Evolutionary conservation across 148 eudicot genomes (phyloP).

Genomic region (Persicaria maculosa): DNA sequence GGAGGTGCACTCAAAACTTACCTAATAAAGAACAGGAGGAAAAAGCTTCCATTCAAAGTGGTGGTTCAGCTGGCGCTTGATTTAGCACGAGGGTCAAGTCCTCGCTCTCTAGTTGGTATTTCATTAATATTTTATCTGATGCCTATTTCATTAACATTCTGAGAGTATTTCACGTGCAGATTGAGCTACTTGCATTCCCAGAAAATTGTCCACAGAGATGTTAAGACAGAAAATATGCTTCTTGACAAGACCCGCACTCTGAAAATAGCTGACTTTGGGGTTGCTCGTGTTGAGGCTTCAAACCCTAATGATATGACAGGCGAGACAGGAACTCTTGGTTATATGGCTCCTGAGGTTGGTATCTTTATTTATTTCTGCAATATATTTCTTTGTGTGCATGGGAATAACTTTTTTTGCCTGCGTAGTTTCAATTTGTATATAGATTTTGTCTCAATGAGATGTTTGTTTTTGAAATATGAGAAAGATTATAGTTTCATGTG

Average conservation of each 20-base stretch:
- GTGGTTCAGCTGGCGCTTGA: constrained; percentile 79
- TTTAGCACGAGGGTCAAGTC: constrained; percentile 73
- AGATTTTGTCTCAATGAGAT: no score
- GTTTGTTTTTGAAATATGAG: no score
- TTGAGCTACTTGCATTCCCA: constrained; percentile 71
- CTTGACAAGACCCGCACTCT: constrained; percentile 68
- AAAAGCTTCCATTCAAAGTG: constrained; percentile 76
- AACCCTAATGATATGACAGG: constrained; percentile 94
- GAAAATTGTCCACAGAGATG: constrained; percentile 91
- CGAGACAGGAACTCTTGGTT: constrained; percentile 89
- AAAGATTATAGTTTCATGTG: no score
- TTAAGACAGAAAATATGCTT: constrained; percentile 91
- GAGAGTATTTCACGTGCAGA: constrained; percentile 20
- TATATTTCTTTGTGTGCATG: background rate
- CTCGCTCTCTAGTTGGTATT: background rate
- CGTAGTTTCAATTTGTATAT: no score
- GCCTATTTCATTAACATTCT: background rate
- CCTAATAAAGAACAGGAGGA: constrained; percentile 71
- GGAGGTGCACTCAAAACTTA: constrained; percentile 77
- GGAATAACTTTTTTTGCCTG: no score
- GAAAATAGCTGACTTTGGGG: constrained; percentile 88
- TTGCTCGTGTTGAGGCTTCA: constrained; percentile 86
- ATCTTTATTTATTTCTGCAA: background rate
- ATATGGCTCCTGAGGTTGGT: constrained; percentile 87
- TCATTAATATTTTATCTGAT: background rate